phyloP scores from a whole-genome alignment of 192 early-diverging fungal species.

The Haplosporangium gracile region DNA sequence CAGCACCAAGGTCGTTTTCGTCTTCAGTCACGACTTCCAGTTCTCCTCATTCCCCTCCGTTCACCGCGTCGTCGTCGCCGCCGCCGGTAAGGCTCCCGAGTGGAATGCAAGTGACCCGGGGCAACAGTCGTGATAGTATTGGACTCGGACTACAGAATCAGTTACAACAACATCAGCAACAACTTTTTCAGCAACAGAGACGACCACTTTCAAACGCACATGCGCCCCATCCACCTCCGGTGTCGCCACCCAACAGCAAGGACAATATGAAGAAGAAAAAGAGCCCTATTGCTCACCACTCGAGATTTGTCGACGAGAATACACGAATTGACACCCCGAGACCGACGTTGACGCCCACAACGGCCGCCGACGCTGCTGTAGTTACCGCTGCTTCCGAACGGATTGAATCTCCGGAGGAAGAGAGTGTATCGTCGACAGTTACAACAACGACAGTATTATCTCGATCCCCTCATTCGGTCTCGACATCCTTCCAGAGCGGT shows the following conservation, averaged over 20 bases:
- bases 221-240: slow-evolving; percentile 29
- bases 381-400: not conserved
- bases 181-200: not conserved
- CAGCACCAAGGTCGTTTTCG: not conserved
- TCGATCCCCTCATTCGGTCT: slow-evolving; percentile 27
- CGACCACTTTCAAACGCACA: not conserved
- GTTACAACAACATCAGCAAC: not conserved
- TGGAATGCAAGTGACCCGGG: slow-evolving; percentile 23
- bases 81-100: slow-evolving; percentile 24
- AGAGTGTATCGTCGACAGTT: not conserved
- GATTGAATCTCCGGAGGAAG: not conserved
- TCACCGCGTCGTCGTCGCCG: not conserved
- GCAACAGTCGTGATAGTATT: slow-evolving; percentile 26
- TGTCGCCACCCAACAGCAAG: slow-evolving; percentile 15
- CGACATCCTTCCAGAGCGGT: not conserved
- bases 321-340: slow-evolving; percentile 47
- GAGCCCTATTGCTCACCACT: slow-evolving; percentile 39
- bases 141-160: not conserved
- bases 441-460: not conserved
- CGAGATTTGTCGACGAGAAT: slow-evolving; percentile 40
- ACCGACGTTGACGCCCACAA: slow-evolving; percentile 24
- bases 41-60: not conserved
- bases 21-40: not conserved
- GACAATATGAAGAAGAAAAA: slow-evolving; percentile 14
- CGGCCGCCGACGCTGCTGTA: not conserved